Evolutionary conservation across 176 grass and related monocot species (phyloP).

Genomic region (Lolium rigidum): DNA sequence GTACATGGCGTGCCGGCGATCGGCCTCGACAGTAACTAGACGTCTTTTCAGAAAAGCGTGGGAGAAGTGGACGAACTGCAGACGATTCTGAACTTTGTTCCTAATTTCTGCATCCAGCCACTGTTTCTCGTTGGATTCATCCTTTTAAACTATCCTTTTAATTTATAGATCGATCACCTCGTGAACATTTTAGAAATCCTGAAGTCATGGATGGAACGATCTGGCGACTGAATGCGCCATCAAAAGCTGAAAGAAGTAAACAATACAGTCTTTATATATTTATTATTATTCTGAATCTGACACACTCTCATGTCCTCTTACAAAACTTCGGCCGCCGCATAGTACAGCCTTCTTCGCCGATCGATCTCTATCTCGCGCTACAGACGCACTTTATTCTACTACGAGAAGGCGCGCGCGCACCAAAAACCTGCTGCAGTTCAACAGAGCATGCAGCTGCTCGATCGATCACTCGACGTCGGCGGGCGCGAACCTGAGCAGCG

Average conservation of each 20-base stretch:
- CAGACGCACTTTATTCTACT: conserved; percentile 16
- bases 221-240: neutral
- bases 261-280: neutral
- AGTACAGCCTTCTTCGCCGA: neutral
- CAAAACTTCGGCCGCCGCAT: neutral
- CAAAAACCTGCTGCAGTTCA: neutral
- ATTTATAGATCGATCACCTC: neutral
- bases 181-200: neutral
- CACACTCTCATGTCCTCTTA: neutral
- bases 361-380: neutral
- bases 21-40: too few species aligned
- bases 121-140: neutral
- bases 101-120: neutral
- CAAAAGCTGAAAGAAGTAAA: too few species aligned
- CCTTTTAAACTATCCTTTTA: neutral
- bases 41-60: too few species aligned
- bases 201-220: neutral
- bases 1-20: neutral
- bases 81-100: neutral
- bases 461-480: neutral
- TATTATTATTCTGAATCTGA: neutral
- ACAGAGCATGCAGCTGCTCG: neutral
- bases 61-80: too few species aligned
- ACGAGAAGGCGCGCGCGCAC: neutral
- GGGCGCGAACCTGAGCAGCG: conserved; percentile 71